Evolutionary conservation across 352 stramenopile species (phyloP).

Genomic region (Albugo laibachii): DNA sequence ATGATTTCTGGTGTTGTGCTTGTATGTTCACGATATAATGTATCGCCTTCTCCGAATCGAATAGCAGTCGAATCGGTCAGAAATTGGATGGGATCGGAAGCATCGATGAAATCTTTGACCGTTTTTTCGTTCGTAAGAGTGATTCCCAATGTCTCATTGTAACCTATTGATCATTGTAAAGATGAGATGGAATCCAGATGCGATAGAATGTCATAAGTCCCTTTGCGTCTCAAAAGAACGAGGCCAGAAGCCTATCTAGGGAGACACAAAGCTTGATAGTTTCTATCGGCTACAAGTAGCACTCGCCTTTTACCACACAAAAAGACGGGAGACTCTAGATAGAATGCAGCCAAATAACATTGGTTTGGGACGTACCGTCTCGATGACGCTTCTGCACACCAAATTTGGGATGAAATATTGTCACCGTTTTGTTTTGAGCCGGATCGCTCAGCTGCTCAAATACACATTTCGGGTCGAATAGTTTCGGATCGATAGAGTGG

Average conservation of each 20-base stretch:
- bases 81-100: conserved; percentile 88
- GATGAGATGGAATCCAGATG: too few species aligned
- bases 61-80: conserved; percentile 90
- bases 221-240: too few species aligned
- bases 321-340: conserved; percentile 74
- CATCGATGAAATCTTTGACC: conserved; percentile 74
- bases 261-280: conserved; percentile 55
- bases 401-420: conserved; percentile 97
- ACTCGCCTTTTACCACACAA: conserved; percentile 52
- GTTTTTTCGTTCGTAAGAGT: conserved; percentile 69
- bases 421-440: conserved; percentile 70
- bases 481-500: conserved; percentile 92
- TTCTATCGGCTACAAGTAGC: conserved; percentile 81
- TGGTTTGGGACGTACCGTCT: conserved; percentile 44
- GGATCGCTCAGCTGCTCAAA: conserved; percentile 86
- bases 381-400: conserved; percentile 87
- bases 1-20: conserved; percentile 68
- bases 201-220: too few species aligned
- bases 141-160: conserved; percentile 81
- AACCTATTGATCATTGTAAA: conserved; percentile 27
- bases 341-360: conserved; percentile 54
- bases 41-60: conserved; percentile 65
- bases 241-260: neutral
- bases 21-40: conserved; percentile 64
- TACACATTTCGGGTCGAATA: conserved; percentile 95